Percentiles rank a stretch among this genome's conserved stretches.
These are phyloP conservation scores for Brassica rapa DNA, from an alignment of 345 rosid genomes.

Conservation along the genomic window DNA sequence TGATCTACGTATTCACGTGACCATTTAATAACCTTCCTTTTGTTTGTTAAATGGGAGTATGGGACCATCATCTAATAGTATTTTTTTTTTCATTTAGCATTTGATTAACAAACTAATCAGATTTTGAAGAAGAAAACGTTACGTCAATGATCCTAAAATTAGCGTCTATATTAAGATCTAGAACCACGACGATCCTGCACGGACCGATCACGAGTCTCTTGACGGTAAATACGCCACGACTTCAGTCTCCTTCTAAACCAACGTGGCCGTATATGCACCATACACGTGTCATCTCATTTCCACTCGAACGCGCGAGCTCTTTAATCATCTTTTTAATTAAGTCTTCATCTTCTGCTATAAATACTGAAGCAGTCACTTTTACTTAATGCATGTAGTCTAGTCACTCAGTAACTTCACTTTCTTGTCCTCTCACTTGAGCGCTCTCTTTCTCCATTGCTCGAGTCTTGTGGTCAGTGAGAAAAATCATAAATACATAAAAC, in stretches of 20 bases:
- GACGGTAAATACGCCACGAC: slow-evolving; percentile 75
- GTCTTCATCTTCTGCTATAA: slow-evolving; percentile 25
- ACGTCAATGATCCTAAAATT: slow-evolving; percentile 20
- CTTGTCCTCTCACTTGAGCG: neutral
- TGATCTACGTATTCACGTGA: slow-evolving; percentile 30
- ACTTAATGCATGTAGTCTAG: neutral
- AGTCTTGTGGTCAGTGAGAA: slow-evolving; percentile 3
- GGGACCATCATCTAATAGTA: neutral
- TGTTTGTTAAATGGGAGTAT: neutral
- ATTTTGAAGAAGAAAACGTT: neutral
- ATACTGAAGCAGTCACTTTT: slow-evolving; percentile 28
- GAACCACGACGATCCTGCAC: slow-evolving; percentile 50
- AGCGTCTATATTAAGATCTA: neutral
- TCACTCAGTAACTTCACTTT: slow-evolving; percentile 24
- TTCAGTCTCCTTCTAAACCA: slow-evolving; percentile 6
- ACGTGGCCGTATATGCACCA: slow-evolving; percentile 19
- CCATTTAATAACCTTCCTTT: neutral
- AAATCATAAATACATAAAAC: slow-evolving; percentile 46
- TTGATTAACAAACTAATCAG: neutral
- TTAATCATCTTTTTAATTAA: neutral
- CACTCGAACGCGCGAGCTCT: neutral
- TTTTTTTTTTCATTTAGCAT: neutral
- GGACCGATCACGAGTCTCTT: slow-evolving; percentile 45
- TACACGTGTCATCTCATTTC: slow-evolving; percentile 49
- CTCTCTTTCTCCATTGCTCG: neutral